Evolutionary conservation across 2,329 filamentous ascomycete genomes (phyloP), one percentile per base, ranked within the genome.

Genomic region (Xylariaceae sp.): DNA sequence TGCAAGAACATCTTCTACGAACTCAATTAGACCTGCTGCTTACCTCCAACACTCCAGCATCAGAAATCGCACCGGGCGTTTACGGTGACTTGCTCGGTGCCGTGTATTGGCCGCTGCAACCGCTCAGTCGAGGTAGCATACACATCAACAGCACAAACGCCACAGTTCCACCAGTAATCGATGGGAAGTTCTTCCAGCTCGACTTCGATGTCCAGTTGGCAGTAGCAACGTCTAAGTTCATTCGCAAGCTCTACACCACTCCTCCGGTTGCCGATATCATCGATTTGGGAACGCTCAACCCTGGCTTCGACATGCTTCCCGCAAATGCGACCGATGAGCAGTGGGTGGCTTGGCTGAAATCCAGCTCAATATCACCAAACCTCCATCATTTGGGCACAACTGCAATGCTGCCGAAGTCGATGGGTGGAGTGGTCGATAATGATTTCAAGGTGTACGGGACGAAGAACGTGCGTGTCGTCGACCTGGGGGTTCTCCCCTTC

Each of bases 391-490:
- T 49, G 42, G 42, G 47, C 33, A 49, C 47, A 35, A 45, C 47
- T 41, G 47, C 47, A 41, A 49, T 49, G 47, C 40, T 49, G 47
- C 47, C 47, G 35, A 44, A 42, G 35, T 39, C 42, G 47, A 45
- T 49, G 47, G 47, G 47, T 38, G 47, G 47, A 39, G 47, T 49
- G 42, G 47, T 49, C 42, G 47, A 45, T 43, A 45, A 45, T 31
- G 47, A 49, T 41, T 45, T 49, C 35, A 49, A 45, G 38, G 47
- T 49, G 22, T 49, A 49, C 39, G 47, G 47, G 39, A 49, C 47
- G 30, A 45, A 44, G 36, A 49, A 49, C 47, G 47, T 49, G 42
- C 42, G 47, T 27, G 47, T 49, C 27, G 42, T 49, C 10, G 47
- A 49, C 36, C 35, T 45, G 42, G 42, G 39, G 36, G 47, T 45